Evolutionary conservation across 2,329 filamentous ascomycete species (phyloP).

Genomic region (Pyricularia sp.): DNA sequence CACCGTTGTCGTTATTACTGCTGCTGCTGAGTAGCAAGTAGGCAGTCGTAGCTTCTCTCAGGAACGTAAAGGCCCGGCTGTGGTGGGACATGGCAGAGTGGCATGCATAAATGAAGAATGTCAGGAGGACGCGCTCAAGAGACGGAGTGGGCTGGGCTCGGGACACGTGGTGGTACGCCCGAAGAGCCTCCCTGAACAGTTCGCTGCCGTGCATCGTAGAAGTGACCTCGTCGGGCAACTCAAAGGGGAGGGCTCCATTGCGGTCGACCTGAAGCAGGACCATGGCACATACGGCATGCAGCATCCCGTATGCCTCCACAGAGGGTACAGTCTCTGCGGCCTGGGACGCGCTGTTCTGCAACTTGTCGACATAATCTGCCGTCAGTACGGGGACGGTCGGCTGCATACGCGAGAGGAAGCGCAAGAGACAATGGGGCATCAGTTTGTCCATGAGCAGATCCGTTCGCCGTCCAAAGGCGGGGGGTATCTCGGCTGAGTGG

Average conservation of each 20-base stretch:
- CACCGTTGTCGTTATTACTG: background rate
- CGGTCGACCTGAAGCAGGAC: constrained; percentile 32
- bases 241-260: constrained; percentile 17
- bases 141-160: constrained; percentile 22
- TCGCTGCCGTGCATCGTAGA: constrained; percentile 24
- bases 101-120: constrained; percentile 35
- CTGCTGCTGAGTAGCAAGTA: constrained; percentile 21
- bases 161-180: constrained; percentile 22
- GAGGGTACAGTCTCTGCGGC: constrained; percentile 22
- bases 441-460: constrained; percentile 24
- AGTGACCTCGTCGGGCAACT: constrained; percentile 23
- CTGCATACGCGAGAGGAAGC: constrained; percentile 29
- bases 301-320: constrained; percentile 11
- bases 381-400: constrained; percentile 35
- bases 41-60: constrained; percentile 32
- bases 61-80: constrained; percentile 30
- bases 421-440: constrained; percentile 26
- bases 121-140: constrained; percentile 28
- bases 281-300: constrained; percentile 26
- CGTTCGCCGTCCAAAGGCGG: constrained; percentile 18
- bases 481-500: constrained; percentile 13
- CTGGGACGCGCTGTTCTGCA: constrained; percentile 11
- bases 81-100: constrained; percentile 31
- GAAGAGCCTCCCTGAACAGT: constrained; percentile 26
- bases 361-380: constrained; percentile 21